A percentile compares a stretch with the other conserved stretches of the same genome.
These are phyloP conservation scores for Rhodotorula mucilaginosa DNA, from an alignment of 1,284 basidiomycete genomes.

Conservation along the genomic window DNA sequence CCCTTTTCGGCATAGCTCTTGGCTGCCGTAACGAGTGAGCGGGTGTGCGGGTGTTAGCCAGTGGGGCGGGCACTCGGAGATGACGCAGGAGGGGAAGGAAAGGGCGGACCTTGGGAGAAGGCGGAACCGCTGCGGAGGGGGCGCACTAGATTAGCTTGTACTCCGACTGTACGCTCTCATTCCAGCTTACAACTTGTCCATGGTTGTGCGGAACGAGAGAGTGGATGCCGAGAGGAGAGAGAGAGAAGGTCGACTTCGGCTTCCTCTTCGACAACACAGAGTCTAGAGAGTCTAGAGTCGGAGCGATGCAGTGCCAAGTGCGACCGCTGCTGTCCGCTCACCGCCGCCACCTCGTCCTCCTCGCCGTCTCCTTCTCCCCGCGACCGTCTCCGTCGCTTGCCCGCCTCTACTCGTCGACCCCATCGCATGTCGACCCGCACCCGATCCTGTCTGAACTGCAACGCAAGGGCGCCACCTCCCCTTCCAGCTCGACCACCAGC, in stretches of 20 bases:
- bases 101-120: not conserved
- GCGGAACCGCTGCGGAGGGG: conserved; percentile 1
- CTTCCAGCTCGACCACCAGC: not conserved
- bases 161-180: too few relatives aligned
- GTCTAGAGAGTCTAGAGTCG: too few relatives aligned
- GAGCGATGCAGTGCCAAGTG: too few relatives aligned
- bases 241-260: not conserved
- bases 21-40: conserved; percentile 1
- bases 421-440: not conserved
- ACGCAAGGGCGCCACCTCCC: not conserved
- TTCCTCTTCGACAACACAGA: too few relatives aligned
- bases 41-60: conserved; percentile 1
- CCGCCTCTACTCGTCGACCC: not conserved
- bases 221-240: not conserved
- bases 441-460: conserved; percentile 25
- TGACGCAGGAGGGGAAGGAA: not conserved
- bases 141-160: too few relatives aligned
- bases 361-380: not conserved
- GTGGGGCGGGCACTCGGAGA: not conserved
- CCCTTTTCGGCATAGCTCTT: conserved; percentile 26
- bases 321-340: not conserved
- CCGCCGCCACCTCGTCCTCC: not conserved
- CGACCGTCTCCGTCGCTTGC: too few relatives aligned
- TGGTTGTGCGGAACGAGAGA: too few relatives aligned
- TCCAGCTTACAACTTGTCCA: not conserved